Conservation (phyloP, 129 eudicot genomes). For the Artemisia tridentata region DNA sequence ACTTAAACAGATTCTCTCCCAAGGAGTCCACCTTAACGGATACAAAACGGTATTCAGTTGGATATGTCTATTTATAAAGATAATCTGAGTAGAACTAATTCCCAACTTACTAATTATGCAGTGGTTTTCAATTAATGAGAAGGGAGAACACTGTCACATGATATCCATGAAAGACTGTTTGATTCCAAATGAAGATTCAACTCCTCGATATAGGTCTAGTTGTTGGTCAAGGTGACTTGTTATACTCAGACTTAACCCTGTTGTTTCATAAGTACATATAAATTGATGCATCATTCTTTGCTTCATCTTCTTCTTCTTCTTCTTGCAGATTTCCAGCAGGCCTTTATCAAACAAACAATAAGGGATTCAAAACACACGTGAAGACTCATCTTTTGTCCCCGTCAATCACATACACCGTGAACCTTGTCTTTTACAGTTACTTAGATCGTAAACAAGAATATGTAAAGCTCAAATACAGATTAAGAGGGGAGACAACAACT, state of each 20-base stretch:
- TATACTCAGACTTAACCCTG: neutral
- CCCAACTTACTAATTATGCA: neutral
- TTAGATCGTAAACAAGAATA: neutral
- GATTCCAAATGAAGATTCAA: neutral
- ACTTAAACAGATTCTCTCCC: too few relatives aligned
- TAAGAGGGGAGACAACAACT: neutral
- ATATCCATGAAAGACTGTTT: neutral
- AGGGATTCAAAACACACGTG: neutral
- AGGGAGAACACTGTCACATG: neutral
- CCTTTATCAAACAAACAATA: neutral
- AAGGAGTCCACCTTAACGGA: too few relatives aligned
- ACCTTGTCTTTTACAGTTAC: neutral
- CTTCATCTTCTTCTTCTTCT: neutral
- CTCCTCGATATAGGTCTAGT: neutral
- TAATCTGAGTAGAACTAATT: neutral
- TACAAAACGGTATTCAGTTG: too few relatives aligned
- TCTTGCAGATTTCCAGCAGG: neutral
- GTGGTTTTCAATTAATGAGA: neutral
- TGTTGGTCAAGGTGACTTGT: neutral
- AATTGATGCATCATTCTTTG: neutral
- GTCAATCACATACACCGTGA: neutral
- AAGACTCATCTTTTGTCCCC: constrained; percentile 14
- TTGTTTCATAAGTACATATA: neutral
- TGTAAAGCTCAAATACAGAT: neutral
- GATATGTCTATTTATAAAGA: too few relatives aligned